A percentile compares a stretch with the other conserved stretches of the same genome.
phyloP scores from a whole-genome alignment of 441 rosid species.

The Populus hybrid region DNA sequence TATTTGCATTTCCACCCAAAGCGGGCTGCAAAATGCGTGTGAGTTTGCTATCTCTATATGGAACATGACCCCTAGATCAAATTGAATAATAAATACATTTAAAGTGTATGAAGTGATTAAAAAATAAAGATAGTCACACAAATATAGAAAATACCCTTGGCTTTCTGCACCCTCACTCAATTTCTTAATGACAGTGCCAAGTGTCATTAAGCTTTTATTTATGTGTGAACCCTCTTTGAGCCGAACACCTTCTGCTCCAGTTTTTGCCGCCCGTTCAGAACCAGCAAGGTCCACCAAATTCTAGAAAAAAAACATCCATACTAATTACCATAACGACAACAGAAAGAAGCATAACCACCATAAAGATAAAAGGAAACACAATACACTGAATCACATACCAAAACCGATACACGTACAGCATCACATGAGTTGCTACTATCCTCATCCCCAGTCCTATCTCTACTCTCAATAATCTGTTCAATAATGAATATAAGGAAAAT shows the following conservation, averaged over 20 bases:
- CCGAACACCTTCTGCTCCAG: conserved; percentile 98
- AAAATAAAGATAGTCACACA: conserved; percentile 13
- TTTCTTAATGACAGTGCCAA: conserved; percentile 95
- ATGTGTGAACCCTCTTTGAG: conserved; percentile 97
- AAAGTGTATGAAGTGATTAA: not conserved
- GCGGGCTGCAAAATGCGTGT: conserved; percentile 97
- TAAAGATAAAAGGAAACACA: conserved; percentile 1
- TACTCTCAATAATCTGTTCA: conserved; percentile 88
- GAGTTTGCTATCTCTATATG: conserved; percentile 96
- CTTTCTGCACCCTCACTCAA: conserved; percentile 96
- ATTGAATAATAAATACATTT: not conserved
- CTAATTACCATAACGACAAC: not conserved
- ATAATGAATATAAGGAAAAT: conserved; percentile 19
- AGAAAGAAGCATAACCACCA: conserved; percentile 1
- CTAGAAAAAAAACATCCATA: conserved; percentile 35
- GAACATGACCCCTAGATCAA: conserved; percentile 85
- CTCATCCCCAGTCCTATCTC: conserved; percentile 71
- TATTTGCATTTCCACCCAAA: conserved; percentile 97
- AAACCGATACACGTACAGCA: conserved; percentile 95
- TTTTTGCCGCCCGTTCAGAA: conserved; percentile 97
- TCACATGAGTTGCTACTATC: conserved; percentile 65
- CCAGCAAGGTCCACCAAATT: conserved; percentile 99
- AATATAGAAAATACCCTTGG: conserved; percentile 66
- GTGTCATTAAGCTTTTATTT: conserved; percentile 93
- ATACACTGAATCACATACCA: conserved; percentile 47